Evolutionary conservation across 208 protist genomes (phyloP).

Genomic region (Leptomonas pyrrhocoris): DNA sequence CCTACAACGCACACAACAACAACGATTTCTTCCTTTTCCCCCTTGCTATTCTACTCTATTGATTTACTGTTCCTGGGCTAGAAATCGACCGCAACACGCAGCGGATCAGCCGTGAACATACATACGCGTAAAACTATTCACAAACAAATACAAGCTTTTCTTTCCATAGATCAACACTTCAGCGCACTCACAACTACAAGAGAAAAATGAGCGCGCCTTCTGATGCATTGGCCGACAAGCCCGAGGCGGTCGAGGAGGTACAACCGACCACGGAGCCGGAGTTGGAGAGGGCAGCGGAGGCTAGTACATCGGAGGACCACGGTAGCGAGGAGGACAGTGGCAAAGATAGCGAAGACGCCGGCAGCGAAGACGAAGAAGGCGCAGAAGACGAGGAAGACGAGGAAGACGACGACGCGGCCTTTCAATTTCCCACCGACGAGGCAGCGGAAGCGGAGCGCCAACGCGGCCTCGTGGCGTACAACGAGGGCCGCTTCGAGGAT

Average conservation of each 20-base stretch:
- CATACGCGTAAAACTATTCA: neutral
- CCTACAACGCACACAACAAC: too few relatives aligned
- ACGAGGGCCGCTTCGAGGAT: constrained; percentile 65
- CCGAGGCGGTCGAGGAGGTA: constrained; percentile 7
- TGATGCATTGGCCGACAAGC: neutral
- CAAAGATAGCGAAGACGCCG: constrained; percentile 20
- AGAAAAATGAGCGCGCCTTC: constrained; percentile 19
- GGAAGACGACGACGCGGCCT: constrained; percentile 45
- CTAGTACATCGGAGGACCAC: neutral
- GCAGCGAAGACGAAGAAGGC: constrained; percentile 22
- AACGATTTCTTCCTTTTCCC: too few relatives aligned
- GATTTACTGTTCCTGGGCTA: too few relatives aligned
- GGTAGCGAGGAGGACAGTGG: constrained; percentile 6
- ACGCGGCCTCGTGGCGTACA: constrained; percentile 64
- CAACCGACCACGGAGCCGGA: neutral
- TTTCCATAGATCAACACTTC: constrained; percentile 1
- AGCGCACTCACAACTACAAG: neutral
- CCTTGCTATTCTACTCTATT: too few relatives aligned
- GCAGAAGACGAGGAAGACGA: constrained; percentile 32
- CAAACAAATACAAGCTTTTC: constrained; percentile 7
- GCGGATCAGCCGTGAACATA: too few relatives aligned
- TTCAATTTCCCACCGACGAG: constrained; percentile 64
- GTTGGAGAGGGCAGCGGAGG: neutral
- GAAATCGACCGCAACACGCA: too few relatives aligned
- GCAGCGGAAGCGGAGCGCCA: constrained; percentile 55